These are phyloP conservation scores for Carpinus viminea DNA, from an alignment of 306 rosid genomes.

Conservation along the genomic window DNA sequence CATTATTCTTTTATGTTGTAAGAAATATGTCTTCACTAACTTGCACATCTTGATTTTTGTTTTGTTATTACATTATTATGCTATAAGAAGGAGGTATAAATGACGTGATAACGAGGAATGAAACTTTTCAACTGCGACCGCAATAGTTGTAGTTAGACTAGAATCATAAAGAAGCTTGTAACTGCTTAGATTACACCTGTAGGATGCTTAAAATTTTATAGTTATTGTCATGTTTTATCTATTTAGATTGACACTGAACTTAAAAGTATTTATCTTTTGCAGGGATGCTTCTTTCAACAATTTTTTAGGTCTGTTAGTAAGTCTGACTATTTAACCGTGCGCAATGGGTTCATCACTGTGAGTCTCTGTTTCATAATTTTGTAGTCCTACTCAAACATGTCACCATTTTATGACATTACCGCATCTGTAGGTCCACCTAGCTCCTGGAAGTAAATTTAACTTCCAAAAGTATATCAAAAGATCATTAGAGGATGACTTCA, in stretches of 20 bases:
- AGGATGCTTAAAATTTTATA: conserved; percentile 1
- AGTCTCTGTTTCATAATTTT: conserved; percentile 37
- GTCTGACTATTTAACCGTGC: conserved; percentile 71
- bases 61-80: background rate
- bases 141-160: background rate
- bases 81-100: background rate
- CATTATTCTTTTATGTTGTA: conserved; percentile 75
- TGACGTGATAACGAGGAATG: background rate
- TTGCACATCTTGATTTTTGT: conserved; percentile 8
- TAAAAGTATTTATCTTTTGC: conserved; percentile 25
- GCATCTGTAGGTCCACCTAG: conserved; percentile 64
- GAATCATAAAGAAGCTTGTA: background rate
- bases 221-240: background rate
- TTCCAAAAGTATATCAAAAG: conserved; percentile 90
- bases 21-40: conserved; percentile 33
- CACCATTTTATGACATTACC: conserved; percentile 26
- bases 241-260: conserved; percentile 7
- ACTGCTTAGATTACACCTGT: background rate
- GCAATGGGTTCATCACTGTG: conserved; percentile 82
- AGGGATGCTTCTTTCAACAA: conserved; percentile 92
- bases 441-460: conserved; percentile 87
- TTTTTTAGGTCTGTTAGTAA: conserved; percentile 77
- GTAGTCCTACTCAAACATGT: background rate
- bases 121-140: background rate
- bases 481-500: conserved; percentile 95